Evolutionary conservation across 2,329 filamentous ascomycete genomes (phyloP), one percentile per base, ranked within the genome.

Genomic region (Pleoardoris graminearum): DNA sequence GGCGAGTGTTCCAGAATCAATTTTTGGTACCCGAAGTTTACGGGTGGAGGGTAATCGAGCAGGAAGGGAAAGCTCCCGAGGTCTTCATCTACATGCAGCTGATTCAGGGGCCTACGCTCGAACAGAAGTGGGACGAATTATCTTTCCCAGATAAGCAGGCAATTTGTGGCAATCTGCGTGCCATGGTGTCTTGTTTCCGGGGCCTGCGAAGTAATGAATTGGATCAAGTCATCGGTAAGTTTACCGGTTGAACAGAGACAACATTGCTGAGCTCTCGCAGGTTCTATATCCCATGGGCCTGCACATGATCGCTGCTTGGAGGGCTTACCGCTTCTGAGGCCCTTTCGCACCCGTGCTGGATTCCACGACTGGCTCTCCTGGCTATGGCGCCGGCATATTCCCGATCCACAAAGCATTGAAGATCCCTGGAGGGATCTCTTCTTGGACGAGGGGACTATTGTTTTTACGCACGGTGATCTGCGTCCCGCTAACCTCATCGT

Each of bases 281-380:
- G 46, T n/a, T 41, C 46, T 36, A 35, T 53, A 46, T 27, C 16
- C 29, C 39, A 53, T 42, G 33, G 39, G 12, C 30, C 46, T 53
- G 33, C 46, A n/a, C 27, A 21, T 23, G 45, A 53, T 45, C 33
- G 19, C 33, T 45, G 51, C 38, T 21, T 53, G 29, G 45, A 53
- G 33, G 2, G 12, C n/a, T 49, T 45, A 53, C 51, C 51, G 1
- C 39, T 45, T 30, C 30, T 33, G 30, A 33, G 66, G 2, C 67
- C 67, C 10, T 70, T 71, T 42, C 17, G 35, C 22, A 61, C 66
- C 21, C 62, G 65, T 2, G 58, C 49, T 7, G 52, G 63, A 1
- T 71, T 72, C 41, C 66, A 71, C 45, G 58, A 70, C 19, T 71
- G 68, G 67, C 70, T 67, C 22, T 62, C 59, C 21, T 27, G 23